phyloP scores from a whole-genome alignment of 352 stramenopile species.

The Peronospora destructor region DNA sequence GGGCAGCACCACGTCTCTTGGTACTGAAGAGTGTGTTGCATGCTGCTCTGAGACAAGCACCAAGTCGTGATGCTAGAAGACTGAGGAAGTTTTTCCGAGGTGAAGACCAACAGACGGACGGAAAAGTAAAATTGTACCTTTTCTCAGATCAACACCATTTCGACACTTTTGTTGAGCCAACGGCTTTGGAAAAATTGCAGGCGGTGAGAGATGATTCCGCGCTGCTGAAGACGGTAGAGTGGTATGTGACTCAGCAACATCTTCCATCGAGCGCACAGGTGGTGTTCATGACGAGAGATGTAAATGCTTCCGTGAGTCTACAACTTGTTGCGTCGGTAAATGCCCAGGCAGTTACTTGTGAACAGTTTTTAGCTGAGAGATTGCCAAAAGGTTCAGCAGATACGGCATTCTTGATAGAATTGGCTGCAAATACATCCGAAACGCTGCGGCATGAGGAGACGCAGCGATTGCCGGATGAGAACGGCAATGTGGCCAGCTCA shows the following conservation, averaged over 20 bases:
- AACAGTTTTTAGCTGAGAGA: constrained; percentile 38
- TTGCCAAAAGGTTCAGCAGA: constrained; percentile 25
- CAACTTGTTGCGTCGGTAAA: constrained; percentile 36
- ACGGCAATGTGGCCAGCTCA: constrained; percentile 14
- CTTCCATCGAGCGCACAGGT: constrained; percentile 30
- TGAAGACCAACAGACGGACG: constrained; percentile 42
- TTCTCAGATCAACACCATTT: constrained; percentile 72
- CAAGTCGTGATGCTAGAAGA: constrained; percentile 52
- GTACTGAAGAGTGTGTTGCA: constrained; percentile 72
- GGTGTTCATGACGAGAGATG: constrained; percentile 54
- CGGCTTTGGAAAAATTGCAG: constrained; percentile 35
- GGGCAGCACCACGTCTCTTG: constrained; percentile 37
- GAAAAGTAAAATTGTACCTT: constrained; percentile 41
- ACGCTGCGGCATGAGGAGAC: constrained; percentile 42
- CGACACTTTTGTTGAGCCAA: constrained; percentile 43
- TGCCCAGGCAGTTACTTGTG: constrained; percentile 50
- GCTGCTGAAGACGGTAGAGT: constrained; percentile 54
- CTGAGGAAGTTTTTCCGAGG: constrained; percentile 57
- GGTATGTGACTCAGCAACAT: constrained; percentile 47
- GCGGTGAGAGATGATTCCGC: constrained; percentile 33
- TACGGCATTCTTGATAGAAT: constrained; percentile 42
- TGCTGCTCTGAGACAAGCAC: constrained; percentile 54
- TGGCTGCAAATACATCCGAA: constrained; percentile 57
- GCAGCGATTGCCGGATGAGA: constrained; percentile 25
- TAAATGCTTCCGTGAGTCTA: constrained; percentile 35